A percentile compares a stretch with the other conserved stretches of the same genome.
phyloP scores from a whole-genome alignment of 2,329 filamentous ascomycete genomes.

The Pezicula neosporulosa region DNA sequence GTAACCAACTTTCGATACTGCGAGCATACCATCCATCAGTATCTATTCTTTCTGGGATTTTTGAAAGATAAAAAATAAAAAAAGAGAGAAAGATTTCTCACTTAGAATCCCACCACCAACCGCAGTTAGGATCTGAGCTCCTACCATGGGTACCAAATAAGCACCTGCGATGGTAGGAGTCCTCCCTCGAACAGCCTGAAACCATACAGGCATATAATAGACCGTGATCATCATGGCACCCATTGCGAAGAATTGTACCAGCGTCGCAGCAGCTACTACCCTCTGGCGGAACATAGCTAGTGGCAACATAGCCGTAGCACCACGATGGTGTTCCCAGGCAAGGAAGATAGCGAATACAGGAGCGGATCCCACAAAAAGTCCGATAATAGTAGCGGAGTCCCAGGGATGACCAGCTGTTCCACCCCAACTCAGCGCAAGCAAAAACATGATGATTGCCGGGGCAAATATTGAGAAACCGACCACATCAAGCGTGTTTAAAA shows the following conservation, averaged over 20 bases:
- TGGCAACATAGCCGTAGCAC: conserved; percentile 21
- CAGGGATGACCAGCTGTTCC: conserved; percentile 24
- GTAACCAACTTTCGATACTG: conserved; percentile 23
- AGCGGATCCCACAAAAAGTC: conserved; percentile 11
- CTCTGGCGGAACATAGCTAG: conserved; percentile 10
- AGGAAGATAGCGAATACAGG: conserved; percentile 14
- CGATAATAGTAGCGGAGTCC: conserved; percentile 16
- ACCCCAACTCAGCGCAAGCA: conserved; percentile 29
- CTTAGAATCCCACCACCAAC: conserved; percentile 6
- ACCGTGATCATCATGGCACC: conserved; percentile 4
- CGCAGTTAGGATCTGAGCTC: conserved; percentile 1
- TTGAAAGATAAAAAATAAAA: conserved; percentile 10
- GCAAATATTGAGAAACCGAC: conserved; percentile 4
- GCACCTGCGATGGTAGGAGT: conserved; percentile 15
- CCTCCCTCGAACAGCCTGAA: conserved; percentile 23
- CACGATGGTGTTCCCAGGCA: conserved; percentile 12
- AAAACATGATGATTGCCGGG: not conserved
- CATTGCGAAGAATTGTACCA: conserved; percentile 5
- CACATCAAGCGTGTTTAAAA: conserved; percentile 1
- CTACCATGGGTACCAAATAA: conserved; percentile 14
- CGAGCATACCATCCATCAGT: conserved; percentile 7
- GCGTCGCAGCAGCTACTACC: conserved; percentile 4
- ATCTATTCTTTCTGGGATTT: conserved; percentile 1
- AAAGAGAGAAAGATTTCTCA: too few species aligned
- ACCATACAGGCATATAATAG: conserved; percentile 22